Conservation (phyloP, 768 basidiomycete species). For the Phaeotremella fagi region DNA sequence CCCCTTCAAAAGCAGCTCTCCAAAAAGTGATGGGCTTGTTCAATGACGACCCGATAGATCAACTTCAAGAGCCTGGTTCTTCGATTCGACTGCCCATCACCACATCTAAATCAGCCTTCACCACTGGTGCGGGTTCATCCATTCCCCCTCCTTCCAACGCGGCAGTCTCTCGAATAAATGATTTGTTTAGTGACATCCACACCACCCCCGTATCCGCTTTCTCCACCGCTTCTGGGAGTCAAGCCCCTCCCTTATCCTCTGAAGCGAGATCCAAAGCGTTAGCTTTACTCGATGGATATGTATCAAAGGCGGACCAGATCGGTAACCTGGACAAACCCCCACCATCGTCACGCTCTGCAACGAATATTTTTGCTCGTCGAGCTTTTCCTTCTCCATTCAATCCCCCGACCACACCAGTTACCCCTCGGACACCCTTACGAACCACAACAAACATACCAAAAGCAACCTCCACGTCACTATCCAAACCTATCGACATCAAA, state of each 20-base stretch:
- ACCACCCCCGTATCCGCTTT: slow-evolving; percentile 1
- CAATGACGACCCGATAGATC: slow-evolving; percentile 4
- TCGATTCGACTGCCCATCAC: not conserved
- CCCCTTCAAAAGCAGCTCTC: slow-evolving; percentile 10
- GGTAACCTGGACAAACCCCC: too few relatives aligned
- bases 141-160: not conserved
- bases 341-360: not conserved
- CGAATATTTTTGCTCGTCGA: slow-evolving; percentile 4
- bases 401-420: not conserved
- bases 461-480: not conserved
- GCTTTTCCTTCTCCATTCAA: not conserved
- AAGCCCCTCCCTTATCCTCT: not conserved
- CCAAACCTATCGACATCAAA: slow-evolving; percentile 19
- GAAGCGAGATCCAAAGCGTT: slow-evolving; percentile 5
- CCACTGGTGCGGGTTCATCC: not conserved
- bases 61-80: not conserved
- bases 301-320: too few relatives aligned
- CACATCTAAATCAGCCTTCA: not conserved
- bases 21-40: slow-evolving; percentile 10
- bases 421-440: slow-evolving; percentile 4
- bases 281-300: not conserved
- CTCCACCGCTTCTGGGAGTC: slow-evolving; percentile 9
- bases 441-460: slow-evolving; percentile 8
- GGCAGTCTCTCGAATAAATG: too few relatives aligned
- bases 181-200: not conserved